Percentiles rank a stretch among this genome's conserved stretches.
Conservation (phyloP, 306 rosid genomes). For the Cyamopsis tetragonoloba region DNA sequence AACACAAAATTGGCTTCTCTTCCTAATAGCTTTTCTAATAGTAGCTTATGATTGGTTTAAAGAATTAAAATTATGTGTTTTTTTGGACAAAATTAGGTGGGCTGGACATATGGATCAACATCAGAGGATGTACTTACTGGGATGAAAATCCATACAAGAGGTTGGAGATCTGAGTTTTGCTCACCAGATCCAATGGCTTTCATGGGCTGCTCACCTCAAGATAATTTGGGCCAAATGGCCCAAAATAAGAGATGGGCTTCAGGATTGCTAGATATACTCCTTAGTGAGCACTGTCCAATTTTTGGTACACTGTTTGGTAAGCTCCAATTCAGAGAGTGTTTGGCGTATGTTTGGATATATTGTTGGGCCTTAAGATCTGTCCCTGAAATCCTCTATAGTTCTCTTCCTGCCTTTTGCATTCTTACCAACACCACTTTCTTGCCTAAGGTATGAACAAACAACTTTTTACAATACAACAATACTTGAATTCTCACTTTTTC, state of each 20-base stretch:
- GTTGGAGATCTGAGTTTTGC: constrained; percentile 57
- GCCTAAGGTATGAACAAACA: constrained; percentile 46
- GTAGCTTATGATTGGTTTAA: too few relatives aligned
- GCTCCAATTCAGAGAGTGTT: constrained; percentile 52
- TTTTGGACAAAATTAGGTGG: constrained; percentile 21
- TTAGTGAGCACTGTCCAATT: constrained; percentile 51
- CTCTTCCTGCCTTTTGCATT: constrained; percentile 52
- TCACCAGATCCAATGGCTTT: constrained; percentile 43
- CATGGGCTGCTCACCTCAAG: constrained; percentile 53
- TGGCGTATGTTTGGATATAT: constrained; percentile 35
- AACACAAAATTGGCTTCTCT: too few relatives aligned
- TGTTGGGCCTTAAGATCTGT: constrained; percentile 38
- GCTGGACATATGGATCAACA: constrained; percentile 47
- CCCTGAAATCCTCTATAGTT: constrained; percentile 45
- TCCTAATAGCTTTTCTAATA: too few relatives aligned
- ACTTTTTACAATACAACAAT: not conserved
- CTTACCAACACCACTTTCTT: constrained; percentile 53
- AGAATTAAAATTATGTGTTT: too few relatives aligned
- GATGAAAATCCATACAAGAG: constrained; percentile 43
- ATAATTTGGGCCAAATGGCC: constrained; percentile 31
- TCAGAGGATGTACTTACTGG: constrained; percentile 62
- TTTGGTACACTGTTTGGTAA: constrained; percentile 38
- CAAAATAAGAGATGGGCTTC: constrained; percentile 66
- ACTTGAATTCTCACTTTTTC: too few relatives aligned
- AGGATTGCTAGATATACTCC: constrained; percentile 41